phyloP scores from a whole-genome alignment of 192 early-diverging fungal species.

The Allomyces macrogynus region DNA sequence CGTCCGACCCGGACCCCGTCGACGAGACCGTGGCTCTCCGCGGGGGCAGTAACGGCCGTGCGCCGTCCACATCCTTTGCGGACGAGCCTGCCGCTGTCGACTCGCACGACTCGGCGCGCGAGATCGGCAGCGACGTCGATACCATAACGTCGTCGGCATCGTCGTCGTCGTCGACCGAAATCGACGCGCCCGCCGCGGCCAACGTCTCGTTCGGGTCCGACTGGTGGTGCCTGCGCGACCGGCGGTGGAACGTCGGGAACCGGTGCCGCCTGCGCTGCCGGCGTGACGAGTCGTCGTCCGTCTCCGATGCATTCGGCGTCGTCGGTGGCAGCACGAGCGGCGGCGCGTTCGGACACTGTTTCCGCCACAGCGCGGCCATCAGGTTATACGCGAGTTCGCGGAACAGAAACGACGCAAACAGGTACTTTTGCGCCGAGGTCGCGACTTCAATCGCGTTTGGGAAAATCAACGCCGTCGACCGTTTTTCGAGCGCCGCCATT shows the following conservation, averaged over 20 bases:
- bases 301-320: no score
- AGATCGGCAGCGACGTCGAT: conserved; percentile 17
- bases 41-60: background rate
- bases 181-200: no score
- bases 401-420: conserved; percentile 69
- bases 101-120: conserved; percentile 10
- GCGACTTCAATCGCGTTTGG: conserved; percentile 72
- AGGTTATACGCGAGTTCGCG: conserved; percentile 58
- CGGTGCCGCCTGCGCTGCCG: no score
- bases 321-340: no score
- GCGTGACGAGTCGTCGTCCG: no score
- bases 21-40: no score
- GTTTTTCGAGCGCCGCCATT: conserved; percentile 65
- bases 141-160: conserved; percentile 13
- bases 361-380: conserved; percentile 43
- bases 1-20: no score
- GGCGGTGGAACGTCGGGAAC: no score
- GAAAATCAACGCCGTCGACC: conserved; percentile 60
- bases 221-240: no score
- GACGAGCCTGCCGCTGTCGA: background rate
- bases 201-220: no score
- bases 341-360: background rate
- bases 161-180: background rate
- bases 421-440: conserved; percentile 46
- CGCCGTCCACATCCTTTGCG: background rate